Conservation (phyloP, 2,329 filamentous ascomycete species). For the Pseudohalonectria lignicola region DNA sequence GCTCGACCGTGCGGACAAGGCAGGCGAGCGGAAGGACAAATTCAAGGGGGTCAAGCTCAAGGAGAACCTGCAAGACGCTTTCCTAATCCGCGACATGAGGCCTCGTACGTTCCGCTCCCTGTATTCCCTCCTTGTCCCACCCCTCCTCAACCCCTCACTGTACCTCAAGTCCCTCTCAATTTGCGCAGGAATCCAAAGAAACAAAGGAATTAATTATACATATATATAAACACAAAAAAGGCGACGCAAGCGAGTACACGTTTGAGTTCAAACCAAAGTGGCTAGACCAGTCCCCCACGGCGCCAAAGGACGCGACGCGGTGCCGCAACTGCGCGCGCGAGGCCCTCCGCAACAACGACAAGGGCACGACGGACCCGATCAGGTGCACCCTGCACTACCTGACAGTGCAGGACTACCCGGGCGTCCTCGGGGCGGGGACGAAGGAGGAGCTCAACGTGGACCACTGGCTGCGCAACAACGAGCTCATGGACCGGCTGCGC, state of each 20-base stretch:
- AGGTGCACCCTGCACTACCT: slow-evolving; percentile 53
- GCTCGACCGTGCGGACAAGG: background rate
- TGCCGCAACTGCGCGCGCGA: slow-evolving; percentile 65
- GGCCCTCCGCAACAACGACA: slow-evolving; percentile 14
- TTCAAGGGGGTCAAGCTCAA: slow-evolving; percentile 1
- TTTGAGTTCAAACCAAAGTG: slow-evolving; percentile 68
- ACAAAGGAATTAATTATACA: too few species aligned
- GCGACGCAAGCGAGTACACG: background rate
- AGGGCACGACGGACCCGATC: slow-evolving; percentile 18
- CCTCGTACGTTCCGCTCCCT: slow-evolving; percentile 15
- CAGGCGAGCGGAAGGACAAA: background rate
- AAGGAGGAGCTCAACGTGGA: background rate
- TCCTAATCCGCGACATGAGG: slow-evolving; percentile 67
- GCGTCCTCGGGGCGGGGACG: too few species aligned
- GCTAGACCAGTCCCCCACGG: slow-evolving; percentile 65
- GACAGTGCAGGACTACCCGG: slow-evolving; percentile 13
- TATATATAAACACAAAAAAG: background rate
- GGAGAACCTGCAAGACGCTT: slow-evolving; percentile 10
- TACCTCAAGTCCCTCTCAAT: too few species aligned
- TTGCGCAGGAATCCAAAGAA: too few species aligned
- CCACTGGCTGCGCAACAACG: slow-evolving; percentile 3
- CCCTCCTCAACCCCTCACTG: background rate
- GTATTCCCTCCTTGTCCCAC: background rate
- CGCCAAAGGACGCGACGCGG: slow-evolving; percentile 48
- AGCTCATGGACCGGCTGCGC: slow-evolving; percentile 1